Conservation (phyloP, 805 yeast species). For the Candida germanica region DNA sequence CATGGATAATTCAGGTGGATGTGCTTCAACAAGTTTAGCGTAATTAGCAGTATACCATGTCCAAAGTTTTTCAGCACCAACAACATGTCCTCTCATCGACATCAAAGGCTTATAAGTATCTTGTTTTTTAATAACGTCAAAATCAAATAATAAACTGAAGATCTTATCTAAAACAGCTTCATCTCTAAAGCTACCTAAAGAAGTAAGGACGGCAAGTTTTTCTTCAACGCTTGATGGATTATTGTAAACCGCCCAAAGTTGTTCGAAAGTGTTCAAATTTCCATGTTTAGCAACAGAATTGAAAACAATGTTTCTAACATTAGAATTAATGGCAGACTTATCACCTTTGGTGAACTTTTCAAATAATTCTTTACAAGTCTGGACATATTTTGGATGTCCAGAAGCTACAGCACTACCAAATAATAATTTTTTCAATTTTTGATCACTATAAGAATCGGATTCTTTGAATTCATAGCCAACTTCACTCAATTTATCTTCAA, state of each 20-base stretch:
- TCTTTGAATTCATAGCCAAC: conserved; percentile 65
- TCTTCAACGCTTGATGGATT: conserved; percentile 64
- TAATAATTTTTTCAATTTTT: conserved; percentile 64
- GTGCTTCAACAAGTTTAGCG: conserved; percentile 59
- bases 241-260: conserved; percentile 56
- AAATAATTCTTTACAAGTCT: conserved; percentile 40
- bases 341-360: conserved; percentile 58
- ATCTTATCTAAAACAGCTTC: conserved; percentile 53
- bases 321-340: conserved; percentile 67
- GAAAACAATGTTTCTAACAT: conserved; percentile 66
- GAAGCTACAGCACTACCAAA: conserved; percentile 58
- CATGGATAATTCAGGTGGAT: conserved; percentile 83
- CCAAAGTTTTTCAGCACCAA: conserved; percentile 72
- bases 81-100: conserved; percentile 60
- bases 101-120: conserved; percentile 76
- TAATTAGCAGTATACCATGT: conserved; percentile 70
- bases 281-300: conserved; percentile 65
- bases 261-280: conserved; percentile 58
- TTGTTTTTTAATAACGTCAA: conserved; percentile 59
- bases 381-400: conserved; percentile 44
- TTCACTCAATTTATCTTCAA: conserved; percentile 48
- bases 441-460: conserved; percentile 55
- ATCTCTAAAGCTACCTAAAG: conserved; percentile 63
- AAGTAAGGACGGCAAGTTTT: conserved; percentile 63
- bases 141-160: conserved; percentile 50